phyloP scores from a whole-genome alignment of 2,329 filamentous ascomycete species.

The Juglanconis sp. region DNA sequence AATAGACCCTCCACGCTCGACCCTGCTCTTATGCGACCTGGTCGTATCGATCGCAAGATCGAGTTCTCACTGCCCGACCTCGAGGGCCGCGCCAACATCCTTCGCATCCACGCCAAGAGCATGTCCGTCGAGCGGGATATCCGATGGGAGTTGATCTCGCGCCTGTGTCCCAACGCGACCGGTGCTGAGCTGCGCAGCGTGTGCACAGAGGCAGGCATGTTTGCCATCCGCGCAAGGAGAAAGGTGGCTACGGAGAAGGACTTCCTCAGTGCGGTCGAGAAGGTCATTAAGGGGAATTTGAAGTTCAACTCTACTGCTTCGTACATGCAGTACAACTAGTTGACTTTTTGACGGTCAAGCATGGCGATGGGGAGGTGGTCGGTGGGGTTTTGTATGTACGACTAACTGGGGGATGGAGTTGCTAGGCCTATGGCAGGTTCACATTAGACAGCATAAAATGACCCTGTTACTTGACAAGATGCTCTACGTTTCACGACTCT shows the following conservation, averaged over 20 bases:
- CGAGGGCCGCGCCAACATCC: constrained; percentile 94
- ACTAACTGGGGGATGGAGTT: constrained; percentile 19
- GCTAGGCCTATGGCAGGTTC: constrained; percentile 8
- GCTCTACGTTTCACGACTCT: neutral
- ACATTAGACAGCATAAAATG: constrained; percentile 17
- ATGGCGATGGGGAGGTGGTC: neutral
- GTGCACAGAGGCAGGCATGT: constrained; percentile 98
- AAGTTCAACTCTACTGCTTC: constrained; percentile 99
- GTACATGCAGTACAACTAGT: constrained; percentile 98
- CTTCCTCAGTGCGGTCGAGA: constrained; percentile 95
- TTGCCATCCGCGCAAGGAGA: constrained; percentile 86
- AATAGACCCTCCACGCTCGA: constrained; percentile 94
- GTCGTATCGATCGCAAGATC: constrained; percentile 97
- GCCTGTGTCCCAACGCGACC: constrained; percentile 94
- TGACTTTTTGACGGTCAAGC: neutral
- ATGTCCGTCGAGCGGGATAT: constrained; percentile 99
- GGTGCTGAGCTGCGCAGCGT: constrained; percentile 95
- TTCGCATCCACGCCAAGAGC: constrained; percentile 97
- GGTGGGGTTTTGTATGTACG: constrained; percentile 20
- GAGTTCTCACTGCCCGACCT: constrained; percentile 97
- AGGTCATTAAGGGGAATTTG: constrained; percentile 98
- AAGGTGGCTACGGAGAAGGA: constrained; percentile 99
- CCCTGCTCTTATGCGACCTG: constrained; percentile 94
- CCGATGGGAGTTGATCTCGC: constrained; percentile 96
- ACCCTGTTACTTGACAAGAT: constrained; percentile 2